phyloP scores from a whole-genome alignment of 1,139 yeast species.

The Blastobotrys petasosporus region DNA sequence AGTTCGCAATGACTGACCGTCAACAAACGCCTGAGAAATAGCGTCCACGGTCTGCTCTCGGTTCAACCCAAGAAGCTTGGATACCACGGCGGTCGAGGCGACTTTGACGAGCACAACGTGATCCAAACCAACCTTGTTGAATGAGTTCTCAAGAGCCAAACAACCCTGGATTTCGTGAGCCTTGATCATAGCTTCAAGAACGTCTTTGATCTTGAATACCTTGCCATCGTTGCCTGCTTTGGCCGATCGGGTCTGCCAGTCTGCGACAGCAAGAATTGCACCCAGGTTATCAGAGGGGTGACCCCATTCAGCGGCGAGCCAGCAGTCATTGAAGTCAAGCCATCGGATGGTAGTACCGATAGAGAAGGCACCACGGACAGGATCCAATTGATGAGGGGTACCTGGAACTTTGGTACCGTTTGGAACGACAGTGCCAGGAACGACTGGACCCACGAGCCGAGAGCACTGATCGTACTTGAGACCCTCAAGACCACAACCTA shows the following conservation, averaged over 20 bases:
- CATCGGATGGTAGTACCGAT: constrained; percentile 53
- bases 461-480: constrained; percentile 47
- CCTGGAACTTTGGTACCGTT: constrained; percentile 51
- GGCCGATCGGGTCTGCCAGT: constrained; percentile 45
- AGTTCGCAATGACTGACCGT: constrained; percentile 53
- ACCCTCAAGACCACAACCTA: constrained; percentile 59
- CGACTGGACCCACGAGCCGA: constrained; percentile 47
- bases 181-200: constrained; percentile 50
- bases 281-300: constrained; percentile 58
- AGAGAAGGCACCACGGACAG: constrained; percentile 52
- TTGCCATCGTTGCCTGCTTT: constrained; percentile 40
- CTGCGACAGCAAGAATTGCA: constrained; percentile 53
- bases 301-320: constrained; percentile 65
- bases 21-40: constrained; percentile 54
- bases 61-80: constrained; percentile 45
- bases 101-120: constrained; percentile 54
- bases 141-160: constrained; percentile 52
- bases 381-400: constrained; percentile 46
- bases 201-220: constrained; percentile 43
- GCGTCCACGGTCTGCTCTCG: constrained; percentile 51
- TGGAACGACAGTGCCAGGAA: constrained; percentile 50
- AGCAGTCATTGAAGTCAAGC: constrained; percentile 57
- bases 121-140: constrained; percentile 54
- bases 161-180: constrained; percentile 60
- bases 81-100: constrained; percentile 57